These are phyloP conservation scores for Botrytis galanthina DNA, from an alignment of 2,329 filamentous ascomycete species.

Conservation along the genomic window DNA sequence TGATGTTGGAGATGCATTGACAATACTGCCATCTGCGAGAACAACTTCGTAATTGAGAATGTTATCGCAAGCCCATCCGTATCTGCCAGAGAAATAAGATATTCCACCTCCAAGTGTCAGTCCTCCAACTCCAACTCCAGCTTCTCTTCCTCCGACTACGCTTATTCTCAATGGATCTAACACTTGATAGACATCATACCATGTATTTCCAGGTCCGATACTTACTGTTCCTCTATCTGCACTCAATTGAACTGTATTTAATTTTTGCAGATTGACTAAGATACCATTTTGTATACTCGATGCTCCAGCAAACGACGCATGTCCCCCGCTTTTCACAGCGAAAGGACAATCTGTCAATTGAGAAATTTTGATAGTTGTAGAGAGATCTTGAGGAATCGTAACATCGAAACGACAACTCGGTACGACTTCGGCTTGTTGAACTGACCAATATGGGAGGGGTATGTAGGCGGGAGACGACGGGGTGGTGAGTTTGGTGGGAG, in stretches of 20 bases:
- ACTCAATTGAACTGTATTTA: slow-evolving; percentile 32
- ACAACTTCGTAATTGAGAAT: slow-evolving; percentile 34
- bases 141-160: slow-evolving; percentile 42
- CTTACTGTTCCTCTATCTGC: slow-evolving; percentile 33
- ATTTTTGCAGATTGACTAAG: slow-evolving; percentile 46
- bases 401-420: not conserved
- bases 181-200: slow-evolving; percentile 41
- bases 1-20: slow-evolving; percentile 31
- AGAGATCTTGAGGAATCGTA: not conserved
- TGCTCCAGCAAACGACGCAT: slow-evolving; percentile 42
- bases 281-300: slow-evolving; percentile 51
- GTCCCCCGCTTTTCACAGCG: slow-evolving; percentile 30
- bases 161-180: slow-evolving; percentile 38
- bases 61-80: slow-evolving; percentile 30
- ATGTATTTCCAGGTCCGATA: slow-evolving; percentile 41
- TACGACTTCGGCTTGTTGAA: not conserved
- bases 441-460: not conserved
- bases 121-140: slow-evolving; percentile 28
- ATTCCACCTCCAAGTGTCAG: slow-evolving; percentile 31
- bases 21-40: slow-evolving; percentile 35
- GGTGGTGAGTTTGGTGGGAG: not conserved
- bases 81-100: slow-evolving; percentile 28
- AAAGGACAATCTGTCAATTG: slow-evolving; percentile 22
- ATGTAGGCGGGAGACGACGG: not conserved
- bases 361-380: not conserved